Percentiles rank a stretch among this genome's conserved stretches.
Evolutionary conservation across 495 filamentous ascomycete genomes (phyloP).

Genomic region (Evansstolkia leycettana): DNA sequence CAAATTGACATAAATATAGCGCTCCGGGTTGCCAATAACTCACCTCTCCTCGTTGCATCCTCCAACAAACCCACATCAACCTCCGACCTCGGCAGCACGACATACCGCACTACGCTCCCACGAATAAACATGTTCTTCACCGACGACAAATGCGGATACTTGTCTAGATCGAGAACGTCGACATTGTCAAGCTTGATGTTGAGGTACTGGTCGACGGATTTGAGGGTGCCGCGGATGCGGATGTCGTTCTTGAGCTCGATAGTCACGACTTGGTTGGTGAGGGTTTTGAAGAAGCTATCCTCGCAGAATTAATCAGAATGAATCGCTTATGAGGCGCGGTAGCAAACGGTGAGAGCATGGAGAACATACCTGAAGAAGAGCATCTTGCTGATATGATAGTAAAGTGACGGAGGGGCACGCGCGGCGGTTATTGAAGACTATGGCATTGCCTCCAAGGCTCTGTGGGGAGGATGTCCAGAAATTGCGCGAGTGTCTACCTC

Average conservation of each 20-base stretch:
- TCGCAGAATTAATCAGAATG: not conserved
- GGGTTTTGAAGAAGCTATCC: conserved; percentile 94
- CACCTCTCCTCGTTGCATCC: conserved; percentile 91
- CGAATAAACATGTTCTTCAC: conserved; percentile 98
- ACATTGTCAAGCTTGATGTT: conserved; percentile 99
- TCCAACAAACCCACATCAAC: conserved; percentile 87
- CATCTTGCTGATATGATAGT: conserved; percentile 16
- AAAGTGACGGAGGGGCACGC: not conserved
- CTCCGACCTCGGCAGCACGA: conserved; percentile 74
- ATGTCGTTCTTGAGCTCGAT: conserved; percentile 99
- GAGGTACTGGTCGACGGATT: conserved; percentile 95
- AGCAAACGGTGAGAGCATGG: not conserved
- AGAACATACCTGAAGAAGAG: conserved; percentile 35
- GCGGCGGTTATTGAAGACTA: not conserved
- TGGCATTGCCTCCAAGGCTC: not conserved
- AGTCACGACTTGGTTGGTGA: conserved; percentile 90
- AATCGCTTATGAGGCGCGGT: no score
- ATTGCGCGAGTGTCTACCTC: no score
- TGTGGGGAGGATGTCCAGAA: no score
- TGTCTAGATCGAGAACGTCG: conserved; percentile 74
- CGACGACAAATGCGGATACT: conserved; percentile 87
- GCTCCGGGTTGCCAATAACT: no score
- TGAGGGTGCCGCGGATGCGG: conserved; percentile 83
- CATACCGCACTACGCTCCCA: conserved; percentile 91
- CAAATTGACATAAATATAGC: no score